Base-by-base conservation (phyloP, 148 eudicot species). In the Rhododendron griersonianum region DNA sequence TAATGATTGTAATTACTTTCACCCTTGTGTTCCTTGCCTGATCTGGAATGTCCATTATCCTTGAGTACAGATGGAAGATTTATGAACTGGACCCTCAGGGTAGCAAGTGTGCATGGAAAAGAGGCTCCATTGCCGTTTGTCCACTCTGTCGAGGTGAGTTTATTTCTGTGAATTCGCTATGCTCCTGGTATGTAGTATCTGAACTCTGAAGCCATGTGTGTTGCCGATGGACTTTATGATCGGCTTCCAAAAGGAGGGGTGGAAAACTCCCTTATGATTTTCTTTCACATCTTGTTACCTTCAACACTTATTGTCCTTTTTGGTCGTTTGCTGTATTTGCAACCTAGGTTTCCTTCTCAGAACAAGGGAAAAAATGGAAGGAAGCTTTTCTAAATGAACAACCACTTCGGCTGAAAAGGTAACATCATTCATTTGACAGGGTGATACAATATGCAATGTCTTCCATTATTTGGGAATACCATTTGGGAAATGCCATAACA, bases 111-210 rank as follows among this genome's bases (percentile, higher is more conserved):
- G 84, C 98, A 95, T 88, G 99, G 95, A 84, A 87, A 87, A 79
- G 90, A 90, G 85, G 96, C 95, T 90, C 96, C 98, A 67, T 90
- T 96, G 87, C 95, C 98, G 19, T 96, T 96, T 83, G 83, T 96
- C 85, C 89, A 89, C 88, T 93, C 92, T 87, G 93, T 94, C 77
- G 90, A 93, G 95, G 98, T 95, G 84, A 89, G 65, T 81, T 84
- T 44, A 51, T 47, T 84, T 90, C 61, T 41, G 73, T 50, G 9
- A 78, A 44, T 21, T 83, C 23, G 37, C 39, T 78, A 48, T 18
- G 69, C 69, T 78, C 33, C 23, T 77, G 45, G 2, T 41, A 83
- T 53, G 28, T 57, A 39, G 10, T 15, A 76, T 61, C 39, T 19
- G 28, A 39, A 81, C 21, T 55, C 59, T 55, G 59, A 55, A 55